Base-by-base conservation (phyloP, 192 early-diverging fungal genomes). In the Rhizophlyctis rosea region DNA sequence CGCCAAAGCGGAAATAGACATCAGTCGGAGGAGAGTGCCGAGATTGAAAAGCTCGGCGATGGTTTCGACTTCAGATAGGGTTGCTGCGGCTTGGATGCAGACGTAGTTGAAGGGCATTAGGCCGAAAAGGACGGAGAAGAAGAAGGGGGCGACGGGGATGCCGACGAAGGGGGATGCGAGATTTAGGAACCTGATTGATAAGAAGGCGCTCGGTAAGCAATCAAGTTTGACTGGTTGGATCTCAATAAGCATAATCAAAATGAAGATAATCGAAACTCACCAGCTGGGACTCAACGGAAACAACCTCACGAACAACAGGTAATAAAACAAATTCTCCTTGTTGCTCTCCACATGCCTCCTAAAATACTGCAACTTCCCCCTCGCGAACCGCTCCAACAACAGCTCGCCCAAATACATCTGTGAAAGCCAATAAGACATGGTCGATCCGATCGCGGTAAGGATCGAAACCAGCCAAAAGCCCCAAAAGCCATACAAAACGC, bases 271-370 rank as follows among this genome's bases (percentile, higher is more conserved):
- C 18, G 39, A 44, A 44, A 28, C 52, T 21, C 33, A 68, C 63
- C 69, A 68, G 47, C 58, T 68, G n/a, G 74, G 74, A 30, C 57
- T 56, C 31, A 76, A 62, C 3, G 74, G 74, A 34, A 76, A 69
- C 11, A 63, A 44, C 3, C 74, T 49, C 44, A 76, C 29, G 27
- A 68, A 69, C 5, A 70, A 33, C 31, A 76, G 36, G 59, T 65
- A 76, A 32, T 61, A 59, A 39, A 72, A 51, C 5, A 76, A 50
- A 34, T 72, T 67, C 16, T 64, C 65, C n/a, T 36, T 32, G 50
- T 75, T 70, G 4, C 28, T 25, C 29, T 75, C 62, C 18, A 75
- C 66, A 14, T 55, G 48, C 18, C 57, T 25, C 24, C 59, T 36
- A 34, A 62, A 57, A 44, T 53, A 68, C 24, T 28, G 31, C 28